Evolutionary conservation across 306 rosid genomes (phyloP).

Genomic region (Castanea crenata): DNA sequence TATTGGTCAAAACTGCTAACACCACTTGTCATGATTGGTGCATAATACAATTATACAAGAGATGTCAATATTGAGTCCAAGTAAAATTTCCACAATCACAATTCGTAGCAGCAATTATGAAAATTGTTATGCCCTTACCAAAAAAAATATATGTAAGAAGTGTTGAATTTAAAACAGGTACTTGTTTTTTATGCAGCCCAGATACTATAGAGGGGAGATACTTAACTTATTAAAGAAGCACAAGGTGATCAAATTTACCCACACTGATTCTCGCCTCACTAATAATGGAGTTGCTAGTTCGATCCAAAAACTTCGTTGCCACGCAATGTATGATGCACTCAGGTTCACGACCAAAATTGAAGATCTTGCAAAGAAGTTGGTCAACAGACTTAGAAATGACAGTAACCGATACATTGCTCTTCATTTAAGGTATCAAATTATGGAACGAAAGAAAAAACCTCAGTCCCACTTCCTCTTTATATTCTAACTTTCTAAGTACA

Average conservation of each 20-base stretch:
- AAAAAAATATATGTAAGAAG: neutral
- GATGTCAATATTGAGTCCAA: too few relatives aligned
- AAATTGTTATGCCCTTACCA: too few relatives aligned
- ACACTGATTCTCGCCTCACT: slow-evolving; percentile 54
- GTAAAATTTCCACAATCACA: too few relatives aligned
- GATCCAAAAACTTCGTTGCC: slow-evolving; percentile 55
- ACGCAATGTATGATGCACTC: slow-evolving; percentile 60
- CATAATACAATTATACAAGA: too few relatives aligned
- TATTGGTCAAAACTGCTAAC: too few relatives aligned
- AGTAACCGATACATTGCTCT: slow-evolving; percentile 48
- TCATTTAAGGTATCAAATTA: slow-evolving; percentile 57
- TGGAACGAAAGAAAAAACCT: neutral
- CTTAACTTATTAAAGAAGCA: slow-evolving; percentile 31
- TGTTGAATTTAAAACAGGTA: slow-evolving; percentile 12
- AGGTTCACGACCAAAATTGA: slow-evolving; percentile 46
- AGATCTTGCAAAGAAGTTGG: slow-evolving; percentile 52
- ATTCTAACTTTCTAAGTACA: too few relatives aligned
- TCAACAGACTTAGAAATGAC: slow-evolving; percentile 43
- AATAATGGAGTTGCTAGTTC: slow-evolving; percentile 49
- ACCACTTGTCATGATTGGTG: too few relatives aligned
- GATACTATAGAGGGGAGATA: slow-evolving; percentile 49
- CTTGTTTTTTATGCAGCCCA: slow-evolving; percentile 29
- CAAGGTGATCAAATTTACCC: slow-evolving; percentile 56
- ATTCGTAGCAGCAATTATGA: too few relatives aligned
- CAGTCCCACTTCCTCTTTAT: too few relatives aligned